Conservation (phyloP, 2,329 filamentous ascomycete species). For the Pseudonectria foliicola region DNA sequence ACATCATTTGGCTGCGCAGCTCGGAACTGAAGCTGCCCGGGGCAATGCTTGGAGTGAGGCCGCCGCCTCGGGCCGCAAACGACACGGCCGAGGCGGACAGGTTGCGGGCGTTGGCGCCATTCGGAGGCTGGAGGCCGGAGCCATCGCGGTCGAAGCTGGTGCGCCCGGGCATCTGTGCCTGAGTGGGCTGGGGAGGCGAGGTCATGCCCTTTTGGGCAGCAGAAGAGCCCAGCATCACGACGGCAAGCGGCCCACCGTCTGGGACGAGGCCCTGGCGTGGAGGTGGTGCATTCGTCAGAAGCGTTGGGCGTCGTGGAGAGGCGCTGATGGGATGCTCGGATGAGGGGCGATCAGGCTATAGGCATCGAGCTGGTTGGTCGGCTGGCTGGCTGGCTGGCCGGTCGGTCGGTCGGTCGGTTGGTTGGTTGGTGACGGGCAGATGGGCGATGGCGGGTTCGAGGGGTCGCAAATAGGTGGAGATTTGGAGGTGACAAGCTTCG, state of each 20-base stretch:
- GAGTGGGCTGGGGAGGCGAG: slow-evolving; percentile 30
- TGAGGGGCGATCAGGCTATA: no score
- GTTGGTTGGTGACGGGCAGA: no score
- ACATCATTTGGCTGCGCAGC: slow-evolving; percentile 61
- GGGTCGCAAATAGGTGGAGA: no score
- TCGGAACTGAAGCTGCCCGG: slow-evolving; percentile 89
- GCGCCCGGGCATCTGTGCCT: slow-evolving; percentile 21
- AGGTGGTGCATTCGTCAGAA: slow-evolving; percentile 29
- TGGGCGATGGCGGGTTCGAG: no score
- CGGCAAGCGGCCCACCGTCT: slow-evolving; percentile 28
- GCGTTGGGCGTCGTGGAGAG: no score
- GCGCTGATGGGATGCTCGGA: no score
- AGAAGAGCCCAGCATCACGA: slow-evolving; percentile 28
- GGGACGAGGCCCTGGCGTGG: slow-evolving; percentile 31
- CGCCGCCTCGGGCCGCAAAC: slow-evolving; percentile 60
- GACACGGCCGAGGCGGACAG: slow-evolving; percentile 49
- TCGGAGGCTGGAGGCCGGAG: slow-evolving; percentile 41
- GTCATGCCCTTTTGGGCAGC: slow-evolving; percentile 25
- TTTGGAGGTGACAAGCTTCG: no score
- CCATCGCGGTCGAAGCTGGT: slow-evolving; percentile 47
- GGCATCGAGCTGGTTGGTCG: no score
- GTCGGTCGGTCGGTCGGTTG: no score
- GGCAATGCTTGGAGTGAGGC: slow-evolving; percentile 61
- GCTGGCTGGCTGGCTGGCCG: no score
- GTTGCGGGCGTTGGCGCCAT: slow-evolving; percentile 38